These are phyloP conservation scores for Nothopassalora personata DNA, from an alignment of 2,329 filamentous ascomycete genomes.

Conservation along the genomic window DNA sequence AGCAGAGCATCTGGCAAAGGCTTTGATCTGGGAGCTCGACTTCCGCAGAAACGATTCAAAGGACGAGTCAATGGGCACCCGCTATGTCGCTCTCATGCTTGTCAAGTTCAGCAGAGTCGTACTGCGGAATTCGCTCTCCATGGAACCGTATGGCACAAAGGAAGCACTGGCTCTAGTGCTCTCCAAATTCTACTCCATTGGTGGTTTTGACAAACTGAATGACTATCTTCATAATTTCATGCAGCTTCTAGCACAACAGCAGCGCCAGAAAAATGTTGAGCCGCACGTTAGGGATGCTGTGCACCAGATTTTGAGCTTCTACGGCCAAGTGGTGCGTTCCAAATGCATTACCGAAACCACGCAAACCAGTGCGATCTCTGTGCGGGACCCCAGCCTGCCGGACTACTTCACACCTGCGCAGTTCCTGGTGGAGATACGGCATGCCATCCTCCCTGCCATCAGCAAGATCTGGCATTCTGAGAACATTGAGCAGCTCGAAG, in stretches of 20 bases:
- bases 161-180: slow-evolving; percentile 64
- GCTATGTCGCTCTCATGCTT: slow-evolving; percentile 23
- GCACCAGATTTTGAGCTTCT: slow-evolving; percentile 80
- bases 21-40: slow-evolving; percentile 33
- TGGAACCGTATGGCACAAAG: slow-evolving; percentile 25
- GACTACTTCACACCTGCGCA: slow-evolving; percentile 65
- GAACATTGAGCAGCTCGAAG: slow-evolving; percentile 74
- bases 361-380: slow-evolving; percentile 48
- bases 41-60: slow-evolving; percentile 18
- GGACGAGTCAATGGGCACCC: slow-evolving; percentile 21
- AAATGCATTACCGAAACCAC: slow-evolving; percentile 76
- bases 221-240: slow-evolving; percentile 33
- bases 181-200: slow-evolving; percentile 76
- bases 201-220: slow-evolving; percentile 70
- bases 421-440: slow-evolving; percentile 79
- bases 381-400: slow-evolving; percentile 40
- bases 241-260: slow-evolving; percentile 34
- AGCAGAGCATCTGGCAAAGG: slow-evolving; percentile 65
- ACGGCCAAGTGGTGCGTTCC: slow-evolving; percentile 66
- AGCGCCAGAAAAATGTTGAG: slow-evolving; percentile 32
- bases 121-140: slow-evolving; percentile 22
- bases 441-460: slow-evolving; percentile 70
- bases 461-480: slow-evolving; percentile 78
- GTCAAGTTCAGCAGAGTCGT: slow-evolving; percentile 22
- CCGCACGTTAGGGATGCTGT: slow-evolving; percentile 40